phyloP scores from a whole-genome alignment of 331 rosid species.

The Dryas integrifolia region DNA sequence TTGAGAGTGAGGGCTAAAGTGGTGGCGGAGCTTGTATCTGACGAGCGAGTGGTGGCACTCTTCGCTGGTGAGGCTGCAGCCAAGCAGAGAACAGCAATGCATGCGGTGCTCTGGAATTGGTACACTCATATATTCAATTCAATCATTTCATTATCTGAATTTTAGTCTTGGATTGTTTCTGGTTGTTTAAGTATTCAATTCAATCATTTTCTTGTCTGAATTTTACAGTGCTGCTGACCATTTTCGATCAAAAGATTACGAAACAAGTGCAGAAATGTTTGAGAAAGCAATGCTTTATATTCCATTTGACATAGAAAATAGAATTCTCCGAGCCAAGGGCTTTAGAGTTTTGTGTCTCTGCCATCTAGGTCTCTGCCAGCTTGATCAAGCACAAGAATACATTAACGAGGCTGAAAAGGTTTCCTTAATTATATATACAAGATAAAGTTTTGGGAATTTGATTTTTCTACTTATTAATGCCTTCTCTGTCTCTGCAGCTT shows the following conservation, averaged over 20 bases:
- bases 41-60: slow-evolving; percentile 76
- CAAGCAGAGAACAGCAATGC: slow-evolving; percentile 73
- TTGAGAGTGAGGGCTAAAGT: slow-evolving; percentile 70
- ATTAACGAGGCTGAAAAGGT: slow-evolving; percentile 92
- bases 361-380: slow-evolving; percentile 73
- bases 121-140: slow-evolving; percentile 27
- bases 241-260: slow-evolving; percentile 79
- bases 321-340: slow-evolving; percentile 76
- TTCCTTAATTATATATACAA: slow-evolving; percentile 14
- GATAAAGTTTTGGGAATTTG: slow-evolving; percentile 5
- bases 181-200: neutral
- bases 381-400: slow-evolving; percentile 89
- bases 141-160: slow-evolving; percentile 1
- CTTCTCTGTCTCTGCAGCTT: slow-evolving; percentile 56
- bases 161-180: neutral
- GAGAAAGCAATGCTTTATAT: slow-evolving; percentile 93
- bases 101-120: slow-evolving; percentile 93
- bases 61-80: slow-evolving; percentile 55
- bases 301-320: slow-evolving; percentile 65
- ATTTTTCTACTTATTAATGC: neutral
- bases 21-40: slow-evolving; percentile 81
- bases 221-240: slow-evolving; percentile 67
- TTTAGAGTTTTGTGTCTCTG: slow-evolving; percentile 90
- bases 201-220: slow-evolving; percentile 9
- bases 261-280: slow-evolving; percentile 77